These are phyloP conservation scores for Cladorrhinum sp. DNA, from an alignment of 2,329 filamentous ascomycete species.

Conservation along the genomic window DNA sequence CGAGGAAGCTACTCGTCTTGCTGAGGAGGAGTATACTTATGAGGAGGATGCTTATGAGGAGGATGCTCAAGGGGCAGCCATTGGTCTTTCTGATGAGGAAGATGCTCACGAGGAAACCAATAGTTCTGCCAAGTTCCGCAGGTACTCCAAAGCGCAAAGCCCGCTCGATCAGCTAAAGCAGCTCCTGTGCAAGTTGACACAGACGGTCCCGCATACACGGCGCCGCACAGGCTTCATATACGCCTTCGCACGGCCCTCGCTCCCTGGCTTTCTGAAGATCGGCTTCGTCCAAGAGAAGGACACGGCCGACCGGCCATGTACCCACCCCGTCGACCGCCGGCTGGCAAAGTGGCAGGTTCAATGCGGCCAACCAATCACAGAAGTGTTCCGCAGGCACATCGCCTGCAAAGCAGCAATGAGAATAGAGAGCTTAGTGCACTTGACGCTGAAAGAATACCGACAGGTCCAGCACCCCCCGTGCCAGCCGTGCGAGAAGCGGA, in stretches of 20 bases:
- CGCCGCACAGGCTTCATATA: slow-evolving; percentile 2
- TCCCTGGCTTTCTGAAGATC: slow-evolving; percentile 1
- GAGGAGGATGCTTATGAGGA: no score
- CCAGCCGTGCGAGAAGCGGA: background rate
- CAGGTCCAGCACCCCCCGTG: slow-evolving; percentile 1
- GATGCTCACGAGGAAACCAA: background rate
- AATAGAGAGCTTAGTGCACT: slow-evolving; percentile 4
- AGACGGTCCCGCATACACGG: background rate
- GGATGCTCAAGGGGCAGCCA: no score
- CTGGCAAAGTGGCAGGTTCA: background rate
- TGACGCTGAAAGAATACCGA: slow-evolving; percentile 1
- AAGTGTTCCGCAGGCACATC: slow-evolving; percentile 1
- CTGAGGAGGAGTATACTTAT: no score
- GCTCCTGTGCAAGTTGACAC: background rate
- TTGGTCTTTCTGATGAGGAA: no score
- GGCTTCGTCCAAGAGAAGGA: background rate
- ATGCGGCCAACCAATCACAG: background rate
- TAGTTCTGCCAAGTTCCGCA: background rate
- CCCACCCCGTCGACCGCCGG: background rate
- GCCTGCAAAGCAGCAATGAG: background rate
- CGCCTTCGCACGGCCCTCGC: slow-evolving; percentile 1
- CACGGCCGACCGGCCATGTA: no score
- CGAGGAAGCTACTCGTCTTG: no score
- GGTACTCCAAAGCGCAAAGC: no score
- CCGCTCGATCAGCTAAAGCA: no score